These are phyloP conservation scores for Dryadomyces quercivorus DNA, from an alignment of 2,329 filamentous ascomycete genomes.

Conservation along the genomic window DNA sequence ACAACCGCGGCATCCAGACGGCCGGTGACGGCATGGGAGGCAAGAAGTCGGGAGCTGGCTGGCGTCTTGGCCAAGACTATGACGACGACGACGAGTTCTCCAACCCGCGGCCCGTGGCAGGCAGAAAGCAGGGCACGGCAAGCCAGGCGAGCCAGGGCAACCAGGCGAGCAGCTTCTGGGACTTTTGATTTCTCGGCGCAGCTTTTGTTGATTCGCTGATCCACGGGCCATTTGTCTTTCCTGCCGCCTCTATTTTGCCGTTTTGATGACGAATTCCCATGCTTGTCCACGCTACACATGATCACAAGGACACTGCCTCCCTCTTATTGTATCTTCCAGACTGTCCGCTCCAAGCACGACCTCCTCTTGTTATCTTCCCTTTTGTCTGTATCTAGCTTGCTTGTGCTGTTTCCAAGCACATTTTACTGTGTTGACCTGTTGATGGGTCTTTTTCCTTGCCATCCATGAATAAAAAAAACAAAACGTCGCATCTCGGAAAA, in stretches of 20 bases:
- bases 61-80: constrained; percentile 42
- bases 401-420: too few relatives aligned
- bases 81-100: constrained; percentile 26
- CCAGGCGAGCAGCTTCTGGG: constrained; percentile 32
- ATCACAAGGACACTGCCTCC: neutral
- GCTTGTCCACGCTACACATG: neutral
- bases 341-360: too few relatives aligned
- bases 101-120: neutral
- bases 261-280: neutral
- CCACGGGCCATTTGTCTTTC: too few relatives aligned
- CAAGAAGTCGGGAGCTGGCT: constrained; percentile 39
- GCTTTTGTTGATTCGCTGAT: too few relatives aligned
- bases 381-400: too few relatives aligned
- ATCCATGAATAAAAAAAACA: too few relatives aligned
- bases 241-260: neutral
- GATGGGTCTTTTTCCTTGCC: too few relatives aligned
- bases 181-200: constrained; percentile 22
- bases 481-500: too few relatives aligned
- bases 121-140: constrained; percentile 14
- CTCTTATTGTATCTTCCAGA: neutral
- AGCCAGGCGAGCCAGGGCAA: constrained; percentile 19
- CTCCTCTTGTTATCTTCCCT: neutral
- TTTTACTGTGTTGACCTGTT: too few relatives aligned
- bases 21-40: constrained; percentile 57
- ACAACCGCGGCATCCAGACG: constrained; percentile 30